Evolutionary conservation across 75 land plant genomes (phyloP).

Genomic region (Cryptomeria japonica): DNA sequence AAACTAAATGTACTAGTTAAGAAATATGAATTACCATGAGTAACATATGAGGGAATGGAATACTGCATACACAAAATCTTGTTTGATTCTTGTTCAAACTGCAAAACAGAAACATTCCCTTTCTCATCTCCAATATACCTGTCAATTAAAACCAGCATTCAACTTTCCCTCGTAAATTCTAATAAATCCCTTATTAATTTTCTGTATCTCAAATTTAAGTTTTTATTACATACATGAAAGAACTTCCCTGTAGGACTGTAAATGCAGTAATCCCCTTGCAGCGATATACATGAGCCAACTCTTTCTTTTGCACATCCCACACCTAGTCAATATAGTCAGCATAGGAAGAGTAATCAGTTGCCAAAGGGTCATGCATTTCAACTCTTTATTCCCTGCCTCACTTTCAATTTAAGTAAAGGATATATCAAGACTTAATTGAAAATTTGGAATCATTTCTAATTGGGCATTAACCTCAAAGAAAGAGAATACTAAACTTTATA

Average conservation of each 20-base stretch:
- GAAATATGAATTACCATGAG: constrained; percentile 51
- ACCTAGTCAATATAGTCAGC: constrained; percentile 41
- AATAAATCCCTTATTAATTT: neutral
- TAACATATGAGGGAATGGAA: constrained; percentile 54
- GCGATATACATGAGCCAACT: constrained; percentile 35
- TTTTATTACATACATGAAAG: constrained; percentile 54
- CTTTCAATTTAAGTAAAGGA: neutral
- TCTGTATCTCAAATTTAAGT: neutral
- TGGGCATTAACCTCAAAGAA: neutral
- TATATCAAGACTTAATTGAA: neutral
- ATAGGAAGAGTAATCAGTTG: neutral
- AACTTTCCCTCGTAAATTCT: neutral
- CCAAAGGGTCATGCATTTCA: neutral
- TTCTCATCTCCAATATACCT: constrained; percentile 73
- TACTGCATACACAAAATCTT: constrained; percentile 59
- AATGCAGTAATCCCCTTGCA: constrained; percentile 78
- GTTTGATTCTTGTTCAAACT: constrained; percentile 38
- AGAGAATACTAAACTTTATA: neutral
- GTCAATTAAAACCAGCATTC: neutral
- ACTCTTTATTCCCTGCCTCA: neutral
- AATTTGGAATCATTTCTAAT: neutral
- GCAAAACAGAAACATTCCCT: constrained; percentile 69
- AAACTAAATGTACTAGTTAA: neutral
- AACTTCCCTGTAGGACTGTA: constrained; percentile 53
- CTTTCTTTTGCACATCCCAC: constrained; percentile 66